A percentile compares a stretch with the other conserved stretches of the same genome.
Evolutionary conservation across 1,284 basidiomycete species (phyloP).

Genomic region (Somion occarium): DNA sequence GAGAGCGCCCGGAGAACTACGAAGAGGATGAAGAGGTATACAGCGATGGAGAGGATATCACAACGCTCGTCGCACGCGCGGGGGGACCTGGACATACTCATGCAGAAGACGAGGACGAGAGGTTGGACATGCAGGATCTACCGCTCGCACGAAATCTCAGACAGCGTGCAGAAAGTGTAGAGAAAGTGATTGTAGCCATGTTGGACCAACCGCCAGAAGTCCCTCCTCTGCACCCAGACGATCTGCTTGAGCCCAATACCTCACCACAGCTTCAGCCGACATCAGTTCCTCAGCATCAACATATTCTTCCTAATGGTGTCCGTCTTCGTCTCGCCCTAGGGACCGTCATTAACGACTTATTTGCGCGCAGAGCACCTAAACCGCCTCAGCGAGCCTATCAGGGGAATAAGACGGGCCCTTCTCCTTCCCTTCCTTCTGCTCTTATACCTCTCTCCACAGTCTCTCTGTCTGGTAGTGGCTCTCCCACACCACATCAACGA

Average conservation of each 20-base stretch:
- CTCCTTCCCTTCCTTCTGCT: constrained; percentile 33
- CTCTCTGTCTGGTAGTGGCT: constrained; percentile 20
- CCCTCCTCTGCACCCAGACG: constrained; percentile 26
- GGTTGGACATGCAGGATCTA: constrained; percentile 53
- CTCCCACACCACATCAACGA: constrained; percentile 13
- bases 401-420: constrained; percentile 13
- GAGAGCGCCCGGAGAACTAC: constrained; percentile 65
- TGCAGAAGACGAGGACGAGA: constrained; percentile 55
- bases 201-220: constrained; percentile 62
- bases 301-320: constrained; percentile 75
- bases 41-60: constrained; percentile 61
- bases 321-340: constrained; percentile 66
- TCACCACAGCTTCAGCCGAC: constrained; percentile 36
- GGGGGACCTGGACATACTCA: constrained; percentile 47
- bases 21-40: constrained; percentile 63
- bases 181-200: constrained; percentile 76
- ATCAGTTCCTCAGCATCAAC: constrained; percentile 35
- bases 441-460: constrained; percentile 34
- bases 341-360: constrained; percentile 73
- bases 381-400: constrained; percentile 15
- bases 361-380: constrained; percentile 61
- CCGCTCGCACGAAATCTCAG: constrained; percentile 55
- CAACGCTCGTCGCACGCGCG: constrained; percentile 46
- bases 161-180: constrained; percentile 69
- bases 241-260: constrained; percentile 39